These are phyloP conservation scores for Blastobotrys apis DNA, from an alignment of 1,139 yeast species.

Conservation along the genomic window DNA sequence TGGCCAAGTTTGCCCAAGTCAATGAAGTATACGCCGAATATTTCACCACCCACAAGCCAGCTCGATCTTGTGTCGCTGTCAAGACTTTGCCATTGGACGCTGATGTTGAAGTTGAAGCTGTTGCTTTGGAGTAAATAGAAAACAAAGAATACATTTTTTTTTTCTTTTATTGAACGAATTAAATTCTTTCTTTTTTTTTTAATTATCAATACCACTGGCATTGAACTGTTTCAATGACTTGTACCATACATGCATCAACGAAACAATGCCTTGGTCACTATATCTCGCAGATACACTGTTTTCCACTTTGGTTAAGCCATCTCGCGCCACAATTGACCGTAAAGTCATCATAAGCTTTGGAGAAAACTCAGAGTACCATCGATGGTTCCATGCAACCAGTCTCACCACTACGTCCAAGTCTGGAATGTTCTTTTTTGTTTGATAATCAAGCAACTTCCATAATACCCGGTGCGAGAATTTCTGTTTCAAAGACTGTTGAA, in stretches of 20 bases:
- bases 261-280: constrained; percentile 58
- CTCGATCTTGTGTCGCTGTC: constrained; percentile 94
- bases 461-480: constrained; percentile 80
- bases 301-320: constrained; percentile 72
- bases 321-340: constrained; percentile 61
- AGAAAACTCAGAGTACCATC: constrained; percentile 94
- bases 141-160: not conserved
- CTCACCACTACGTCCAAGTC: constrained; percentile 64
- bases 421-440: constrained; percentile 34
- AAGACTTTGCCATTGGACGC: constrained; percentile 62
- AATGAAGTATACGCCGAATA: constrained; percentile 79
- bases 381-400: constrained; percentile 88
- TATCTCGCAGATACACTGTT: constrained; percentile 74
- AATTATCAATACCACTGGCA: constrained; percentile 15
- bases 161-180: not conserved
- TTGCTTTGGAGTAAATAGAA: constrained; percentile 13
- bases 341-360: constrained; percentile 57
- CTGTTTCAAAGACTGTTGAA: constrained; percentile 66
- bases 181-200: not conserved
- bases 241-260: constrained; percentile 53
- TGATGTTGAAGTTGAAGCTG: constrained; percentile 16
- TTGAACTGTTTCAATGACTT: constrained; percentile 48
- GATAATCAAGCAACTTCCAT: constrained; percentile 66
- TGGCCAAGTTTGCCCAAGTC: constrained; percentile 74
- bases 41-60: constrained; percentile 81